Percentiles rank a stretch among this genome's conserved stretches.
phyloP scores from a whole-genome alignment of 352 stramenopile genomes.

The Globisporangium splendens region DNA sequence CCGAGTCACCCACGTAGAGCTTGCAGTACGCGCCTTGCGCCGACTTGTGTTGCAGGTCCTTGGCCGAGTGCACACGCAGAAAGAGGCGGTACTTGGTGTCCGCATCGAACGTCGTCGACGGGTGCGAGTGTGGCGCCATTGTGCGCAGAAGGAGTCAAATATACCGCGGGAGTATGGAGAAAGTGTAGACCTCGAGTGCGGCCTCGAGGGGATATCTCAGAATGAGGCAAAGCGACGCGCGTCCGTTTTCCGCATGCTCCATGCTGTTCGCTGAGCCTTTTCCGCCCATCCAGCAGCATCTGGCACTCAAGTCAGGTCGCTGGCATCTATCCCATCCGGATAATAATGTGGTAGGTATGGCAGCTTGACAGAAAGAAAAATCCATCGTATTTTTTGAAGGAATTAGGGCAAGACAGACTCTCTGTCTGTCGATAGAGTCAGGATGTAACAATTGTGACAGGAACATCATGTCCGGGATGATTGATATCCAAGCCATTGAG shows the following conservation, averaged over 20 bases:
- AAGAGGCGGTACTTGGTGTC: constrained; percentile 38
- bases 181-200: background rate
- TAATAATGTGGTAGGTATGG: too few relatives aligned
- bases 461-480: too few relatives aligned
- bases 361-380: too few relatives aligned
- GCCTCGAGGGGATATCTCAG: constrained; percentile 1
- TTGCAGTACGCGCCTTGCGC: constrained; percentile 63
- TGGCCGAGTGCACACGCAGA: constrained; percentile 51
- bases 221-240: constrained; percentile 1
- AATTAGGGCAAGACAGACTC: too few relatives aligned
- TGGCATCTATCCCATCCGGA: too few relatives aligned
- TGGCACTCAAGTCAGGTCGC: too few relatives aligned
- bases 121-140: background rate
- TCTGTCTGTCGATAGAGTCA: too few relatives aligned
- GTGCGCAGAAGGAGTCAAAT: background rate
- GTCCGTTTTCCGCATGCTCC: constrained; percentile 4
- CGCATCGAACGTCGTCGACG: constrained; percentile 10
- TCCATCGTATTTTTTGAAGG: too few relatives aligned
- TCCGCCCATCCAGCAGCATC: too few relatives aligned
- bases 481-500: too few relatives aligned
- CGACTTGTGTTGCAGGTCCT: constrained; percentile 39
- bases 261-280: too few relatives aligned
- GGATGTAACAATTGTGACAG: too few relatives aligned
- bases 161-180: background rate
- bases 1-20: constrained; percentile 48